Base-by-base conservation (phyloP, 2,329 filamentous ascomycete genomes). In the Colletotrichum sublineola region DNA sequence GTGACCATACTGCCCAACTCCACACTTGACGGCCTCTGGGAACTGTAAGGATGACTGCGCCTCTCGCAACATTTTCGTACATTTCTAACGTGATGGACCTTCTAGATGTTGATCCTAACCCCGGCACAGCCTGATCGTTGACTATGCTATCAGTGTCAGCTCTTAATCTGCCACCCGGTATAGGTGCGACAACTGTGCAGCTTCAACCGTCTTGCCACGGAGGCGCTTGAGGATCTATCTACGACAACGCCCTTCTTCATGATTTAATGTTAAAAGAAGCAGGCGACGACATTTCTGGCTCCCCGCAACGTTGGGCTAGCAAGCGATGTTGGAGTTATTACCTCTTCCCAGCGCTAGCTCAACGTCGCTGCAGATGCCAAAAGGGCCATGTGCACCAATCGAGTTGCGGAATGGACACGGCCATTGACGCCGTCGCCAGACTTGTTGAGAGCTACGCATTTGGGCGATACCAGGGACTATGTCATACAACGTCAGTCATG, bases 1-100 rank as follows among this genome's bases (percentile, higher is more conserved):
- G 38, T 52, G n/a, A 56, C 40, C 6, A 55, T 72, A 1, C 69
- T 64, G 15, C 66, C 69, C 29, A 29, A 15, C 31, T 38, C 66
- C 20, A 48, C 52, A 20, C 24, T 64, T 3, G 70, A 73, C 12
- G 67, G 66, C 33, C n/a, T 70, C 11, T 73, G 70, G 70, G 67
- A 73, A 38, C 36, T 70, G 70, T 73, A 40, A 36, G 66, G 14
- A 36, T 64, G 1, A 53, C 46, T 9, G 6, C 33, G 18, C 38
- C 40, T 4, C 2, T 2, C 15, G 3, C 15, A 11, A 2, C 15
- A 50, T 42, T 8, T 15, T 57, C 50, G 56, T n/a, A 14, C 5
- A 44, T 56, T 31, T 42, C 38, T 72, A 36, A 72, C 66, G 29
- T 11, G 8, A 1, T 1, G 2, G 2, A 12, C 11, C 12, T 56